Base-by-base conservation (phyloP, 352 stramenopile species). In the Pythium monospermum region DNA sequence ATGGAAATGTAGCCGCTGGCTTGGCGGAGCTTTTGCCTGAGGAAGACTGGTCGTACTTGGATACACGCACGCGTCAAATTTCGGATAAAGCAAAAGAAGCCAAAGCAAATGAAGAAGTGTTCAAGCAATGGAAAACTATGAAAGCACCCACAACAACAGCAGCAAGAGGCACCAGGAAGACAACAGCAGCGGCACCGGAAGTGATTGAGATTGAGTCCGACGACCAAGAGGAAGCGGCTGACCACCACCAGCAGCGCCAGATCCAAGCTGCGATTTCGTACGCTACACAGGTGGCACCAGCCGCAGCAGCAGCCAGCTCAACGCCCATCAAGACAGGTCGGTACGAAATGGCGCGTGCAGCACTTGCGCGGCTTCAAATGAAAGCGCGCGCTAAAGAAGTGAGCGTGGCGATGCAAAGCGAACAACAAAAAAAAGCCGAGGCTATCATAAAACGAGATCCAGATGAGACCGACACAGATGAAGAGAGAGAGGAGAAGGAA, bases 21-120 rank as follows among this genome's bases (percentile, higher is more conserved):
- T 44, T 95, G 26, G 67, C 62, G n/a, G 66, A 73, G 8, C 59
- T 95, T 31, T 53, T 90, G 37, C 84, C 82, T 0, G 77, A 91
- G 27, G 75, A 88, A 68, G 82, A 95, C 36, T 95, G 82, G 82
- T 83, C 76, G 6, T 95, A 85, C 38, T 63, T 95, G 50, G 81
- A 89, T 40, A 82, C 54, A 42, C 84, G 84, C 18, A 78, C 80
- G 12, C 67, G 83, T 66, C 61, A 66, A 11, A 72, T 87, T 67
- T 90, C 79, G 0, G 71, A 85, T 55, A 94, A 92, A 44, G 81
- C 83, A 11, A 73, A 83, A 39, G 79, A 90, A 56, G 81, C 83
- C 11, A 79, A 88, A 68, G 82, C 61, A 22, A 91, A 92, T 42
- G 72, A 86, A 61, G 71, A 83, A 36, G 53, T 83, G 2, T 88